phyloP scores from a whole-genome alignment of 108 stramenopile genomes.

The Asterionellopsis glacialis region DNA sequence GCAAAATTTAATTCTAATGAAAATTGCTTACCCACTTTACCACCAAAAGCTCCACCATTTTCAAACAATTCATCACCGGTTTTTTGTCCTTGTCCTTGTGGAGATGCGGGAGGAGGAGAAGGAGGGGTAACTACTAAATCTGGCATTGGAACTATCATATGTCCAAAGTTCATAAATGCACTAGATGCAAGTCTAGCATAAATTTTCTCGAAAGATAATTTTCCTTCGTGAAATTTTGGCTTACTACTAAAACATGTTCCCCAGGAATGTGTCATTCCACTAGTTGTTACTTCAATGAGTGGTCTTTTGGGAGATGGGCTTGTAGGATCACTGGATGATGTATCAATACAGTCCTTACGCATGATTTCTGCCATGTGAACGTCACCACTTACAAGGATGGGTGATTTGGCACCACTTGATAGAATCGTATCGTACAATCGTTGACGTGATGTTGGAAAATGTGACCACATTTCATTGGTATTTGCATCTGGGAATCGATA shows the following conservation, averaged over 20 bases:
- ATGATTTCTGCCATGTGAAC: slow-evolving; percentile 78
- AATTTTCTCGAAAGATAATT: slow-evolving; percentile 4
- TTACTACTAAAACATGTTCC: slow-evolving; percentile 31
- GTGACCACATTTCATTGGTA: slow-evolving; percentile 55
- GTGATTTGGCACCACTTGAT: slow-evolving; percentile 37
- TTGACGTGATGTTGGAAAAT: slow-evolving; percentile 41
- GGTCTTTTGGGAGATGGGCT: slow-evolving; percentile 31
- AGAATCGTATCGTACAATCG: slow-evolving; percentile 51
- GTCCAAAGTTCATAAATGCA: slow-evolving; percentile 9
- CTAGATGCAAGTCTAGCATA: background rate
- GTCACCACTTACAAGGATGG: slow-evolving; percentile 68
- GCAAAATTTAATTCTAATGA: slow-evolving; percentile 59
- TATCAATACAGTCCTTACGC: slow-evolving; percentile 46
- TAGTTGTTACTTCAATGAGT: slow-evolving; percentile 66
- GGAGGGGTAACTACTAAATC: slow-evolving; percentile 30
- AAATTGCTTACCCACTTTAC: slow-evolving; percentile 38
- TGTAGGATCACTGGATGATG: slow-evolving; percentile 1
- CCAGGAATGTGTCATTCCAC: slow-evolving; percentile 73
- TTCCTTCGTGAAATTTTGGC: too few species aligned
- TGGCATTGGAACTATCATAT: slow-evolving; percentile 40
- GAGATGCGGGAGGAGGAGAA: slow-evolving; percentile 3
- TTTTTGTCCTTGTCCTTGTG: slow-evolving; percentile 4
- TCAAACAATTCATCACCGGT: slow-evolving; percentile 1
- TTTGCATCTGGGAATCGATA: slow-evolving; percentile 46
- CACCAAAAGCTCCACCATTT: slow-evolving; percentile 22